These are phyloP conservation scores for Brassica hybrid DNA, from an alignment of 441 rosid genomes.

Conservation along the genomic window DNA sequence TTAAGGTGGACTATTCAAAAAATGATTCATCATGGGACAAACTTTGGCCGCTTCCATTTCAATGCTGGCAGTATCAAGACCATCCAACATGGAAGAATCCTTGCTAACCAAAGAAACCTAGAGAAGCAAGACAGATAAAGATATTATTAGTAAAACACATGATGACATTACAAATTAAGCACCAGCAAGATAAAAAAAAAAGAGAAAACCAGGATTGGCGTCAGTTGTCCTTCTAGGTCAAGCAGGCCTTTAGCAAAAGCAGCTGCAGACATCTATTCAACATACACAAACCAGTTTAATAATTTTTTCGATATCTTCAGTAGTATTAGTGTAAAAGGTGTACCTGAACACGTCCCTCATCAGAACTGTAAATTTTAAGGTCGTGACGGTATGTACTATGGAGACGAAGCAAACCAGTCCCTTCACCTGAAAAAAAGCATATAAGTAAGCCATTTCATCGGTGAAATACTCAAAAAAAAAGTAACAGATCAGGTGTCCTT, in stretches of 20 bases:
- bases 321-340: slow-evolving; percentile 1
- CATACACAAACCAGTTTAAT: slow-evolving; percentile 12
- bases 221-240: slow-evolving; percentile 98
- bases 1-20: too few species aligned
- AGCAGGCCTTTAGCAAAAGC: slow-evolving; percentile 99
- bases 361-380: slow-evolving; percentile 99
- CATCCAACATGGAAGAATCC: slow-evolving; percentile 99
- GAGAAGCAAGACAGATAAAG: slow-evolving; percentile 34
- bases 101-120: slow-evolving; percentile 99
- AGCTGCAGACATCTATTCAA: slow-evolving; percentile 99
- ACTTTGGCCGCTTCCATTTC: slow-evolving; percentile 99
- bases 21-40: too few species aligned
- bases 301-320: background rate
- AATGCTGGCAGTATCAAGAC: slow-evolving; percentile 95
- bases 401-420: slow-evolving; percentile 98
- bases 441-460: too few species aligned
- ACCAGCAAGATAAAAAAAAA: slow-evolving; percentile 30
- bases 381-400: slow-evolving; percentile 99
- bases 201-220: slow-evolving; percentile 89
- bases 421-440: too few species aligned
- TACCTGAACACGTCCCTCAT: slow-evolving; percentile 99
- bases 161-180: too few species aligned
- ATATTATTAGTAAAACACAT: too few species aligned
- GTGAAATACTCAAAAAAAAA: too few species aligned
- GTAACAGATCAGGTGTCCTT: too few species aligned